Evolutionary conservation across 306 rosid species (phyloP), one percentile per base, ranked within the genome.

Genomic region (Vigna angularis): DNA sequence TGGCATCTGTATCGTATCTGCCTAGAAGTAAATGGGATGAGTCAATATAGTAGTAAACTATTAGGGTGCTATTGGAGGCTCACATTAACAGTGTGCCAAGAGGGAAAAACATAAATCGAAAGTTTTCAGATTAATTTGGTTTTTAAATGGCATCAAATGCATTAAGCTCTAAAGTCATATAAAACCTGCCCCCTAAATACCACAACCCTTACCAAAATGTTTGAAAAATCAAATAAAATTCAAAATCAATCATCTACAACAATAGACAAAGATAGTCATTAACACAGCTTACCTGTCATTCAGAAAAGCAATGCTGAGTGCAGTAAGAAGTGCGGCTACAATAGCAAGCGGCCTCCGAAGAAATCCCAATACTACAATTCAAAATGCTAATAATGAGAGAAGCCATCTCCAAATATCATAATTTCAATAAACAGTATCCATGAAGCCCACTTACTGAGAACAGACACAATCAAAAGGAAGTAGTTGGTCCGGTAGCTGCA

Each of bases 401-500:
- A 9, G 26, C 4, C 24, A 49, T 63, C 20, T 28, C 18, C 56
- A 61, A 69, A 74, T 4, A 20, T 52, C 38, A 69, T 22, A 44
- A 53, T 22, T 22, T 45, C 24, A 72, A 72, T 16, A 73, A 50
- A 47, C 26, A 68, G 61, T 20, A 11, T 4, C 36, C 17, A 66
- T 56, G 44, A 70, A 34, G 65, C 16, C 53, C 73, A 82, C 98
- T 86, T 86, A 95, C 99, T 89, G 62, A 95, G 99, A 82, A 95
- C 78, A 79, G 86, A 76, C 58, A 89, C 86, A 80, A 93, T 84
- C 98, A 93, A 76, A 66, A 93, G 77, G 92, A 95, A 95, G 84
- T 95, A 95, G 89, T 93, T 95, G 81, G 98, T 95, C 75, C 98
- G 83, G 72, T 95, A 93, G 85, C 99, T 95, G 93, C 91, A 86